Base-by-base conservation (phyloP, 441 rosid genomes). In the Pelargonium cotyledonis region DNA sequence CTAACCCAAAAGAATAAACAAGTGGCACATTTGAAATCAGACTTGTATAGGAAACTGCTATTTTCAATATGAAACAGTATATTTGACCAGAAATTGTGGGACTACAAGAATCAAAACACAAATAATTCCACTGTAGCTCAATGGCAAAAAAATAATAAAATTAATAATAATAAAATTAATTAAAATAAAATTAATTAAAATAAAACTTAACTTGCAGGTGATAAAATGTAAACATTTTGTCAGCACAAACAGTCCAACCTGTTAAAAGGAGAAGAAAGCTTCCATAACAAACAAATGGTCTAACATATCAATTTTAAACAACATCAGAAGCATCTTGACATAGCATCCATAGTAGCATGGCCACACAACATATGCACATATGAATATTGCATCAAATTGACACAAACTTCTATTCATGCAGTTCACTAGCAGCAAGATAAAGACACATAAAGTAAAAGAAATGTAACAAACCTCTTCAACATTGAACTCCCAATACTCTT, bases 401-500 rank as follows among this genome's bases (percentile, higher is more conserved):
- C 41, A n/a, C 70, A 70, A 68, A 40, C 68, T 21, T 47, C 62
- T 57, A 57, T 57, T 38, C 29, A 57, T 57, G 29, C 26, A 69
- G 63, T 47, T 23, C 14, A 70, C 65, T 68, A 68, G 10, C 63
- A 61, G 65, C 61, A 68, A 70, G 35, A 51, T 38, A 68, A 43
- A 47, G n/a, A 29, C 46, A 16, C 70, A 67, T 41, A 57, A 31
- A 38, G 41, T 38, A 64, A 78, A 43, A 61, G 15, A 26, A 55
- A 69, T 44, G 35, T 14, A 46, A 69, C 26, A 49, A 57, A 95
- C 99, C 99, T 91, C 96, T 70, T 90, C 88, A 21, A 84, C 71
- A 67, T 81, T 85, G 74, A 83, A 83, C 75, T 89, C 88, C 96
- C 96, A 91, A 73, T 88, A 91, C 68, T 95, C 99, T 74, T 85